Conservation (phyloP, 1,139 yeast species). For the Diutina scorzettiae region DNA sequence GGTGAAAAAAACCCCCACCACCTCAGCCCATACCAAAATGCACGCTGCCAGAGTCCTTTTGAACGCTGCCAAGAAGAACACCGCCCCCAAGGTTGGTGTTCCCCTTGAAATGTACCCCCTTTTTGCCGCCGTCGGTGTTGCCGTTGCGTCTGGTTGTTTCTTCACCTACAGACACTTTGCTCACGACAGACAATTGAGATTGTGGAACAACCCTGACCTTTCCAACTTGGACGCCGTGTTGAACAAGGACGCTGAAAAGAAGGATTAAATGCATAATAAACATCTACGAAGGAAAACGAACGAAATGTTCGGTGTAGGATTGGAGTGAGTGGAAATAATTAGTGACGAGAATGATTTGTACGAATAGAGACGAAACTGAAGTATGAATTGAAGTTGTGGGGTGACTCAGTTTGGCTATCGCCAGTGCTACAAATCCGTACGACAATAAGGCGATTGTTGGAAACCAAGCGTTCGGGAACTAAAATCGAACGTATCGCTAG, state of each 20-base stretch:
- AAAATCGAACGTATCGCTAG: too few species aligned
- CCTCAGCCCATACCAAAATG: slow-evolving; percentile 23
- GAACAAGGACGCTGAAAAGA: slow-evolving; percentile 30
- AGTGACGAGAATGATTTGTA: too few species aligned
- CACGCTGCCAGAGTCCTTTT: slow-evolving; percentile 44
- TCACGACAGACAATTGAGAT: slow-evolving; percentile 54
- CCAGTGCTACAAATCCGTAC: too few species aligned
- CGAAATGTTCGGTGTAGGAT: too few species aligned
- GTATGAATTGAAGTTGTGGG: too few species aligned
- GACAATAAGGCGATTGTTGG: too few species aligned
- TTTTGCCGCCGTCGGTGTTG: slow-evolving; percentile 48
- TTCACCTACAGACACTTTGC: slow-evolving; percentile 67
- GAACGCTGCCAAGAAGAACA: slow-evolving; percentile 33
- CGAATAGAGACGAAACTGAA: too few species aligned
- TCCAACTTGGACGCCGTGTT: slow-evolving; percentile 48
- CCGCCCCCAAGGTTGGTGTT: slow-evolving; percentile 21
- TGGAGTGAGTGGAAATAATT: too few species aligned
- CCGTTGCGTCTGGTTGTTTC: slow-evolving; percentile 50
- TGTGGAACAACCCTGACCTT: slow-evolving; percentile 55
- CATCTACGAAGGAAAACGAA: too few species aligned
- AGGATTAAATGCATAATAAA: slow-evolving; percentile 10
- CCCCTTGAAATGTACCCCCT: slow-evolving; percentile 78
- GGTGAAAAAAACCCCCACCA: neutral
- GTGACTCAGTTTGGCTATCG: too few species aligned
- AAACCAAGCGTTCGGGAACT: too few species aligned